phyloP scores from a whole-genome alignment of 305 asterid genomes.

The Solanum aculeatissimum region DNA sequence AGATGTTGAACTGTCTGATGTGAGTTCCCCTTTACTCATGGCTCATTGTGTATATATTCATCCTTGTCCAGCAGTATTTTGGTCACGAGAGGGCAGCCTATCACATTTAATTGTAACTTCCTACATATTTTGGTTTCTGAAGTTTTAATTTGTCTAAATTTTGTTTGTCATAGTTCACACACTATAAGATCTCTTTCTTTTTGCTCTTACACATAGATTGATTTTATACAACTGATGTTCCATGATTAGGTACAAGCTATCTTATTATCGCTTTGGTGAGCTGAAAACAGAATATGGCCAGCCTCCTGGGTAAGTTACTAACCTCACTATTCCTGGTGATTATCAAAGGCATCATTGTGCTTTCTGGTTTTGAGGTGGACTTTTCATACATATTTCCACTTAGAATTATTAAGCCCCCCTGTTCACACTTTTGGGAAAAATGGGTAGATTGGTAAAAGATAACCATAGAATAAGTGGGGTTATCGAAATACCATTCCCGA shows the following conservation, averaged over 20 bases:
- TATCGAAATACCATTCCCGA: background rate
- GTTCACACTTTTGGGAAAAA: background rate
- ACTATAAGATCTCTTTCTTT: background rate
- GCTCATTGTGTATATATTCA: background rate
- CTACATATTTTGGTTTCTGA: background rate
- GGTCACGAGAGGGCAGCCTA: background rate
- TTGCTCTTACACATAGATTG: background rate
- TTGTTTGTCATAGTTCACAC: background rate
- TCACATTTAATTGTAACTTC: background rate
- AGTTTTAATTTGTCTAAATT: background rate
- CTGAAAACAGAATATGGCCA: slow-evolving; percentile 89
- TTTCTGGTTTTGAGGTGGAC: background rate
- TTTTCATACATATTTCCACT: background rate
- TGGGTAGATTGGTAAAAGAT: background rate
- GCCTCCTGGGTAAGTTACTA: slow-evolving; percentile 81
- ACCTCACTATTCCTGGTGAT: background rate
- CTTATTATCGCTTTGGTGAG: slow-evolving; percentile 93
- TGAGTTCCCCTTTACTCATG: slow-evolving; percentile 34
- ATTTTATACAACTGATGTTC: slow-evolving; percentile 4
- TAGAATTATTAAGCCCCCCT: background rate
- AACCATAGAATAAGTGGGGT: background rate
- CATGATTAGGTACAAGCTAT: slow-evolving; percentile 79
- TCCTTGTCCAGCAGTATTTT: background rate
- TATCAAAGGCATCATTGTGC: background rate
- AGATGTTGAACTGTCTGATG: slow-evolving; percentile 98